phyloP scores from a whole-genome alignment of 495 filamentous ascomycete species.

The Xylaria scruposa region DNA sequence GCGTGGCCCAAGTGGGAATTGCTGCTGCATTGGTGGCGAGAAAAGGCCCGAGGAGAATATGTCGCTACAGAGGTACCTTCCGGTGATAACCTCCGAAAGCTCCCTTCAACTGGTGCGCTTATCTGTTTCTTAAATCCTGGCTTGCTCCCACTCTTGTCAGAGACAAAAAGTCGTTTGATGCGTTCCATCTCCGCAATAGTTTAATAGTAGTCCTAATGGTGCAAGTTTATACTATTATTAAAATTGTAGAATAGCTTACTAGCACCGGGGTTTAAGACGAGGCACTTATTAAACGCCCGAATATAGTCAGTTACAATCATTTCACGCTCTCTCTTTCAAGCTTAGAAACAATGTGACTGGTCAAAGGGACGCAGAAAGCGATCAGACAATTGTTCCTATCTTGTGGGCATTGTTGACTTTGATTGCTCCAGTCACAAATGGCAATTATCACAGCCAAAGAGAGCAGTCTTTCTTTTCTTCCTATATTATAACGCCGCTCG shows the following conservation, averaged over 20 bases:
- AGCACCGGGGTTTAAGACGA: not conserved
- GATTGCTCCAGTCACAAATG: not conserved
- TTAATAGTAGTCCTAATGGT: not conserved
- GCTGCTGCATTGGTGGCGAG: not conserved
- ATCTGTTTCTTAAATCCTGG: not conserved
- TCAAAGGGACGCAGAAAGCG: not conserved
- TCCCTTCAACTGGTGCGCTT: conserved; percentile 1
- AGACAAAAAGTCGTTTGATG: not conserved
- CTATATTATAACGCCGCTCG: not conserved
- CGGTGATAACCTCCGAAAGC: not conserved
- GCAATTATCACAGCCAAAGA: not conserved
- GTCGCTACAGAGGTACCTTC: not conserved
- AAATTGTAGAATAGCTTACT: not conserved
- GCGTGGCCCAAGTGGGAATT: not conserved
- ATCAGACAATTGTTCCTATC: not conserved
- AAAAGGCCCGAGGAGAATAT: not conserved
- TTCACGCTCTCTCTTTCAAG: not conserved
- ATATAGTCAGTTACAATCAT: not conserved
- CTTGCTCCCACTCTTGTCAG: not conserved
- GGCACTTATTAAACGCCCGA: not conserved
- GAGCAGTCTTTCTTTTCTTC: not conserved
- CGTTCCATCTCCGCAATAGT: conserved; percentile 8
- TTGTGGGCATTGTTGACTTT: not conserved
- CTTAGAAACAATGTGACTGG: not conserved
- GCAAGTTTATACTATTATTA: no score